Evolutionary conservation across 2,329 filamentous ascomycete species (phyloP).

Genomic region (Alternaria sp.): DNA sequence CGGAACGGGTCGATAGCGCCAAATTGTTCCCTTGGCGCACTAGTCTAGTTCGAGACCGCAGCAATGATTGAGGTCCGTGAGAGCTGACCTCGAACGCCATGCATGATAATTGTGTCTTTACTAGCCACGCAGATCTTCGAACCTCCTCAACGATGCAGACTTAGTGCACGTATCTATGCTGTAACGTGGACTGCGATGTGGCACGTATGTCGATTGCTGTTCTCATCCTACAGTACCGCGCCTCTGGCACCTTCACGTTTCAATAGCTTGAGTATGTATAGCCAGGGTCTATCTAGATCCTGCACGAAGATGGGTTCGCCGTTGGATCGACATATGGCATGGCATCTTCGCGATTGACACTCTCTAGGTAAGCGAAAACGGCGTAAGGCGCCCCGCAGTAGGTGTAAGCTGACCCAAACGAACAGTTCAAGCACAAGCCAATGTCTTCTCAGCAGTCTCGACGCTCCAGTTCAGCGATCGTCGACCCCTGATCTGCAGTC

Average conservation of each 20-base stretch:
- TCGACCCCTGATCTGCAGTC: neutral
- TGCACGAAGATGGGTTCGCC: neutral
- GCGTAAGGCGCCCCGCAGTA: neutral
- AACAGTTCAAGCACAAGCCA: neutral
- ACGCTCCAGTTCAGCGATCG: neutral
- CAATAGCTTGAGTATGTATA: neutral
- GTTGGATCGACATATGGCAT: neutral
- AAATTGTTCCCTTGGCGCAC: neutral
- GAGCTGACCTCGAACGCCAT: neutral
- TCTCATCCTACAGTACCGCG: neutral
- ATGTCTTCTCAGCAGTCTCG: neutral
- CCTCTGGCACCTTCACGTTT: neutral
- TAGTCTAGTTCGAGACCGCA: neutral
- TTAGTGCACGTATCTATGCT: no score
- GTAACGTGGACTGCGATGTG: neutral
- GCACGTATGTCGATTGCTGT: neutral
- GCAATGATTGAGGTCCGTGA: neutral
- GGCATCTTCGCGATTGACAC: neutral
- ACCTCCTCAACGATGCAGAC: neutral
- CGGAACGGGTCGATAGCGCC: neutral
- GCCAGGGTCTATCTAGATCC: neutral
- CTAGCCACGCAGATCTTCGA: neutral
- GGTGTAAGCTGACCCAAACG: neutral
- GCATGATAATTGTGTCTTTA: neutral
- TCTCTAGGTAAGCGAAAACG: neutral